Percentiles rank a stretch among this genome's conserved stretches.
phyloP scores from a whole-genome alignment of 805 yeast genomes.

The Kuraishia cidri region DNA sequence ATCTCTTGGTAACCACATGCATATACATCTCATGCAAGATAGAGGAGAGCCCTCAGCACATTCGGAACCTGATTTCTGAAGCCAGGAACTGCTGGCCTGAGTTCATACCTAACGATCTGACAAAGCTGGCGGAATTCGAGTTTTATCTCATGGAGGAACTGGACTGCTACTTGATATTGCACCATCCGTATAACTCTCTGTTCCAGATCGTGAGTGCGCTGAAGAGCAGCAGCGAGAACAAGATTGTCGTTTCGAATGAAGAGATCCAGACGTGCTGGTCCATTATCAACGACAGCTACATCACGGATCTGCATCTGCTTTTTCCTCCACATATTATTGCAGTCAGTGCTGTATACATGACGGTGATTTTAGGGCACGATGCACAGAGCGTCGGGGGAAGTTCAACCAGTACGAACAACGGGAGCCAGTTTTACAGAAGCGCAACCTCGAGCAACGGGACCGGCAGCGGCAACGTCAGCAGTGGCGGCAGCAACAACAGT shows the following conservation, averaged over 20 bases:
- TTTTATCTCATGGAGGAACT: conserved; percentile 88
- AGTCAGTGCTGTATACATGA: conserved; percentile 69
- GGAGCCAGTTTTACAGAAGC: not conserved
- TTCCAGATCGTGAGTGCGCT: conserved; percentile 38
- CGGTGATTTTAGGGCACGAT: conserved; percentile 48
- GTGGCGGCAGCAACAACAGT: not conserved
- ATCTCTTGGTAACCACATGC: conserved; percentile 74
- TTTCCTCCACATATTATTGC: conserved; percentile 90
- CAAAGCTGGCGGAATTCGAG: conserved; percentile 91
- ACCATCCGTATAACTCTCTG: conserved; percentile 67
- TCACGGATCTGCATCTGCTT: conserved; percentile 76
- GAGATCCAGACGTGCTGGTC: conserved; percentile 89
- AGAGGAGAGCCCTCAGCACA: conserved; percentile 94
- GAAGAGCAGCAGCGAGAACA: conserved; percentile 20
- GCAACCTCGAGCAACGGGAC: not conserved
- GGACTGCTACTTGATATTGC: conserved; percentile 59
- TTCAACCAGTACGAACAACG: not conserved
- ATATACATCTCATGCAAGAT: conserved; percentile 87
- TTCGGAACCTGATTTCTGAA: conserved; percentile 72
- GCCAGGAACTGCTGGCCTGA: conserved; percentile 94
- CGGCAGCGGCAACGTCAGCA: not conserved
- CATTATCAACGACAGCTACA: conserved; percentile 78
- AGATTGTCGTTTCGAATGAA: conserved; percentile 34
- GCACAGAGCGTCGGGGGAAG: conserved; percentile 2
- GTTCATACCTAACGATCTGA: conserved; percentile 82